These are phyloP conservation scores for Saturnispora saitoi DNA, from an alignment of 805 yeast genomes.

Conservation along the genomic window DNA sequence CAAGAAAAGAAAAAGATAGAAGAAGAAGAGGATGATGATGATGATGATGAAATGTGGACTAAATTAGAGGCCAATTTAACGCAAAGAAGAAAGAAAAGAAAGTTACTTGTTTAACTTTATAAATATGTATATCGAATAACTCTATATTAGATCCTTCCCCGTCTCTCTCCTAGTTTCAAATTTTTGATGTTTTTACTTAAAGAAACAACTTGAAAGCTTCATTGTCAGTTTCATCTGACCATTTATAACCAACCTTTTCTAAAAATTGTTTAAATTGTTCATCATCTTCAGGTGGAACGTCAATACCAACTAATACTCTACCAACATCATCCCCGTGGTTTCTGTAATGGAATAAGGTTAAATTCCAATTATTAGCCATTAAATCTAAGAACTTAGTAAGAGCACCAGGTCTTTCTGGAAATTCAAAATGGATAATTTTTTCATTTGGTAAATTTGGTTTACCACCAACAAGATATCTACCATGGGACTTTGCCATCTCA, in stretches of 20 bases:
- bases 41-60: slow-evolving; percentile 29
- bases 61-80: slow-evolving; percentile 19
- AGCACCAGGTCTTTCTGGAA: slow-evolving; percentile 98
- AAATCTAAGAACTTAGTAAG: slow-evolving; percentile 67
- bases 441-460: slow-evolving; percentile 66
- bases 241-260: slow-evolving; percentile 64
- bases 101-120: slow-evolving; percentile 9
- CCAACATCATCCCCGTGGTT: slow-evolving; percentile 95
- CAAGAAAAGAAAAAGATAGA: slow-evolving; percentile 27
- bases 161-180: too few species aligned
- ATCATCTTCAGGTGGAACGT: slow-evolving; percentile 66
- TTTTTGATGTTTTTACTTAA: background rate
- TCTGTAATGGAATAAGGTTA: slow-evolving; percentile 92
- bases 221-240: slow-evolving; percentile 76
- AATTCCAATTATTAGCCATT: slow-evolving; percentile 76
- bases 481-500: slow-evolving; percentile 93
- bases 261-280: slow-evolving; percentile 61
- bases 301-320: slow-evolving; percentile 82
- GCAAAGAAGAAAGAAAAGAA: slow-evolving; percentile 26
- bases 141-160: background rate
- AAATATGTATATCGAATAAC: background rate
- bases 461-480: slow-evolving; percentile 95
- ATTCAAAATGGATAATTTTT: slow-evolving; percentile 74
- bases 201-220: slow-evolving; percentile 72
- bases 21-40: slow-evolving; percentile 28